Evolutionary conservation across 169 alveolate species (phyloP), one percentile per base, ranked within the genome.

Genomic region (Perkinsus olseni): DNA sequence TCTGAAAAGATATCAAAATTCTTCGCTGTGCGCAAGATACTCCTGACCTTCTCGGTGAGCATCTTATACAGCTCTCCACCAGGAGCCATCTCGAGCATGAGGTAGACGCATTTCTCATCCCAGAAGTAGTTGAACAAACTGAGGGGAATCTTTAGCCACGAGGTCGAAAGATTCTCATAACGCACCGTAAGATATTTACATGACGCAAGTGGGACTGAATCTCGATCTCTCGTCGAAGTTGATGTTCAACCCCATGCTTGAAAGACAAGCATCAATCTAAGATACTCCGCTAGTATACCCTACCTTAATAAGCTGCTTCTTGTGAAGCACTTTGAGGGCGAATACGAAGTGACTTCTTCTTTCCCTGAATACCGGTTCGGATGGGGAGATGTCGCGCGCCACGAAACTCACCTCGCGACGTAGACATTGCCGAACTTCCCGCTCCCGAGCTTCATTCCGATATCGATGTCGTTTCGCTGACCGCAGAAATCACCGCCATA

Each of bases 351-450:
- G 95, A 11, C 97, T 95, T 91, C 96, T 93, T 94, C 96, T 96
- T 91, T 96, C 98, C 93, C 98, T 95, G 17, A 62, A 24, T 13
- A 24, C 0, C 4, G 34, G 8, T 62, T 3, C 13, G 34, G 50
- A 6, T 40, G 11, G 50, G 11, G 21, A 62, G 17, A 0, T 24
- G 37, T 62, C 34, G 31, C 82, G 82, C 82, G 82, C 82, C 82
- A 62, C 82, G 17, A 62, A 62, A 62, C 31, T 62, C 82, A 62
- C 74, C 93, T 38, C 1, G 98, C 98, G 91, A 97, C 93, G 92
- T 97, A 97, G 34, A 97, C 99, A 38, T 95, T 95, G 6, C 99
- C 99, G 94, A 97, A 97, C 94, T 97, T 97, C 0, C 99, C 99
- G 82, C 97, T 94, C 0, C 99, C 99, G 38, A 97, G 92, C 91